phyloP scores from a whole-genome alignment of 768 basidiomycete genomes.

The Lentinus tigrinus region DNA sequence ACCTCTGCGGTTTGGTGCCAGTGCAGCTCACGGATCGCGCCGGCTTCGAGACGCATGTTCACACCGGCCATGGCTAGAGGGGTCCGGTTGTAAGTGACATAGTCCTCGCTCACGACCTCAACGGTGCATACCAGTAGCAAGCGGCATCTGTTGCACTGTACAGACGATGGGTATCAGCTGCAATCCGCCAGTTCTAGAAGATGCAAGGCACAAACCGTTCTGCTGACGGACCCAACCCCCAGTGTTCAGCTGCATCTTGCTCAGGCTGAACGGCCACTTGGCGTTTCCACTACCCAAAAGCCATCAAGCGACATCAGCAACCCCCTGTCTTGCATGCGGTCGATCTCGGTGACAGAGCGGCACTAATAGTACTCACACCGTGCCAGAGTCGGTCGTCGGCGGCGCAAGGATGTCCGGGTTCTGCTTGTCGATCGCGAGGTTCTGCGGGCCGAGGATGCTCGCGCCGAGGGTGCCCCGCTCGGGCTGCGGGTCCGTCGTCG shows the following conservation, averaged over 20 bases:
- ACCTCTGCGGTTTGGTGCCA: slow-evolving; percentile 36
- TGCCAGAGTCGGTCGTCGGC: slow-evolving; percentile 34
- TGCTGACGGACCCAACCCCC: slow-evolving; percentile 38
- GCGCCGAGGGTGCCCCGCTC: slow-evolving; percentile 25
- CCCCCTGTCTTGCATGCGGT: neutral
- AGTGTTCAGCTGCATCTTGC: slow-evolving; percentile 34
- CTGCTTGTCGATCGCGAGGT: slow-evolving; percentile 29
- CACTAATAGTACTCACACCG: slow-evolving; percentile 28
- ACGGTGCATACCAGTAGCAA: slow-evolving; percentile 22
- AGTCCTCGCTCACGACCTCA: neutral
- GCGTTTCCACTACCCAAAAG: slow-evolving; percentile 35
- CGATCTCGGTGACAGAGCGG: neutral
- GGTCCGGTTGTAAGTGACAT: neutral
- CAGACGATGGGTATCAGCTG: neutral
- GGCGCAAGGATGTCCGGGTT: slow-evolving; percentile 33
- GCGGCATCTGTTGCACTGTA: slow-evolving; percentile 30
- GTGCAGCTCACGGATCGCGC: slow-evolving; percentile 37
- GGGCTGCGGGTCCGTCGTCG: slow-evolving; percentile 18
- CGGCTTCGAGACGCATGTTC: slow-evolving; percentile 37
- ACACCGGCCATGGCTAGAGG: slow-evolving; percentile 29
- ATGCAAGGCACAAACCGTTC: slow-evolving; percentile 21
- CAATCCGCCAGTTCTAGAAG: neutral
- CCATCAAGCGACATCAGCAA: neutral
- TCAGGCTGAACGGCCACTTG: slow-evolving; percentile 35
- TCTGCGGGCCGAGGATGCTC: slow-evolving; percentile 31